Percentiles rank a stretch among this genome's conserved stretches.
phyloP scores from a whole-genome alignment of 2,329 filamentous ascomycete genomes.

The Herpotrichia juniperi region DNA sequence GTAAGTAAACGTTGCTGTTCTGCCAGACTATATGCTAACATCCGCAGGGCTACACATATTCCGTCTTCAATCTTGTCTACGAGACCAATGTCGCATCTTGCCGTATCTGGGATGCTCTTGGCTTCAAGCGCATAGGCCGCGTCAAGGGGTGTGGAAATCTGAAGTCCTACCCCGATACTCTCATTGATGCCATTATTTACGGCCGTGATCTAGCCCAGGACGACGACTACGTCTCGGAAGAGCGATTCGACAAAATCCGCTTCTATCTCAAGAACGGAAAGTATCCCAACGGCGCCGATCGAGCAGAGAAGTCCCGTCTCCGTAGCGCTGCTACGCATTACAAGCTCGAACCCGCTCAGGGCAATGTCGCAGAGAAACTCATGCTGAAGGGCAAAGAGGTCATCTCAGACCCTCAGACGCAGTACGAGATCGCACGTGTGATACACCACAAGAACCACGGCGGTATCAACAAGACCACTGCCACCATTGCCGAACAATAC shows the following conservation, averaged over 20 bases:
- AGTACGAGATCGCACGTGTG: constrained; percentile 85
- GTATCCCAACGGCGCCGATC: constrained; percentile 91
- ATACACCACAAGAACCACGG: constrained; percentile 80
- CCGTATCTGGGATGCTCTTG: constrained; percentile 88
- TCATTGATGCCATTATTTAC: constrained; percentile 60
- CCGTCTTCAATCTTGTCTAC: constrained; percentile 93
- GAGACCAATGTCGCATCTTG: constrained; percentile 91
- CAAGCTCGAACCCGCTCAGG: constrained; percentile 68
- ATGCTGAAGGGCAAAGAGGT: constrained; percentile 99
- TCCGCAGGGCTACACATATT: constrained; percentile 79
- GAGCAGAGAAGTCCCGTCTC: constrained; percentile 93
- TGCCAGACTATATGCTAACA: constrained; percentile 20
- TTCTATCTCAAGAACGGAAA: constrained; percentile 95
- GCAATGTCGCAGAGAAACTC: constrained; percentile 63
- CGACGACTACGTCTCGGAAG: constrained; percentile 88
- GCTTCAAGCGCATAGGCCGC: constrained; percentile 89
- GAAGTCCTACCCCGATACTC: constrained; percentile 52
- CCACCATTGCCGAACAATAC: constrained; percentile 89
- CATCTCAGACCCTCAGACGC: constrained; percentile 83
- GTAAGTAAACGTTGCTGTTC: constrained; percentile 26
- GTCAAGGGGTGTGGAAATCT: constrained; percentile 64
- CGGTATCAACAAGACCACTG: constrained; percentile 98
- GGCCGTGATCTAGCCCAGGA: constrained; percentile 68
- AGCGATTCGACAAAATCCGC: constrained; percentile 98
- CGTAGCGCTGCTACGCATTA: constrained; percentile 95